Evolutionary conservation across 805 yeast genomes (phyloP), one percentile per base, ranked within the genome.

Genomic region (Nakazawaea molendinolei): DNA sequence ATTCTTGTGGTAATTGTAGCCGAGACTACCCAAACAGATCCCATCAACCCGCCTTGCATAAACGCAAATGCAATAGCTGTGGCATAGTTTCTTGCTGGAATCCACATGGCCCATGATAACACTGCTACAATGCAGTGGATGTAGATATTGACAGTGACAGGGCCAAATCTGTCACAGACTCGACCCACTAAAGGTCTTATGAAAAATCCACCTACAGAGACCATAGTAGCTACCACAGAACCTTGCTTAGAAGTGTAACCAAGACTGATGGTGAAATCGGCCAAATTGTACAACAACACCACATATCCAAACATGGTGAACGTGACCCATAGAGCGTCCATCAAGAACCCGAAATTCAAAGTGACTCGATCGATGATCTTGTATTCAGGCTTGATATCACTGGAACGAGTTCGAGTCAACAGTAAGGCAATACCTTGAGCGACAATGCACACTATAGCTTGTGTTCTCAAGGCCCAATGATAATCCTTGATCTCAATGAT

Each of bases 241-340:
- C 81, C 81, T 41, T 78, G 74, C 15, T 60, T 47, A 2, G 69
- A 58, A 3, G 67, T 42, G 45, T 76, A 78, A 0, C 86, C 86
- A 39, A 79, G 46, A 2, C 80, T 69, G 3, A 68, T 61, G 8
- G 84, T 74, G 46, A 71, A 76, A 44, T 76, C 76, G 7, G 79
- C 74, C 44, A 79, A 54, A 23, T 74, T 68, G 51, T 77, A 77
- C 50, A 77, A 60, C 28, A 76, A 58, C 16, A 73, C 67, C 27
- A 76, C 81, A 46, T 78, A 78, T 0, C 83, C 85, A 44, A 77
- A 64, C 53, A 74, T 56, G 8, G 80, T 68, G 32, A 69, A 60
- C 34, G 67, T 56, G 10, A 67, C 56, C 50, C 66, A 71, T 17
- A 63, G 48, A 2, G 56, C 47, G 18, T 63, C 42, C 23, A 66